A percentile compares a stretch with the other conserved stretches of the same genome.
Evolutionary conservation across 306 rosid species (phyloP).

Genomic region (Rosa multiflora): DNA sequence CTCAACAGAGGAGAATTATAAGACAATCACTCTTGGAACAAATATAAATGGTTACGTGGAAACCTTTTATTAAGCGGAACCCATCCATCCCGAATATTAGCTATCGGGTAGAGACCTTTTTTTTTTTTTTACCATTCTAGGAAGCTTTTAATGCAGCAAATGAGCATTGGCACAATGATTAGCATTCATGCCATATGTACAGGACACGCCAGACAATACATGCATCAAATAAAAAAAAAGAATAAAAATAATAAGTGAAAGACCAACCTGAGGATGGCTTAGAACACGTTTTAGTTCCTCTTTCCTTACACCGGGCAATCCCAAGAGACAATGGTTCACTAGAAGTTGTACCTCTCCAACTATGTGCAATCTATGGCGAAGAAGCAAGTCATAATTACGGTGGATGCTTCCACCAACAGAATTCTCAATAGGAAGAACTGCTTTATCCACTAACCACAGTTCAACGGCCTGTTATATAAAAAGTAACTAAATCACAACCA

Average conservation of each 20-base stretch:
- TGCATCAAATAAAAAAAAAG: neutral
- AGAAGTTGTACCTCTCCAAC: constrained; percentile 80
- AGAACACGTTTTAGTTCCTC: constrained; percentile 65
- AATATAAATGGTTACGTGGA: neutral
- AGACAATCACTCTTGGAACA: neutral
- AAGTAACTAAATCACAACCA: constrained; percentile 19
- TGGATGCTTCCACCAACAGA: constrained; percentile 87
- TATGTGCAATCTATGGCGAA: constrained; percentile 84
- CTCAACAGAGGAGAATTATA: neutral
- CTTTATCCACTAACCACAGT: constrained; percentile 83
- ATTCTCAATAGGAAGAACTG: constrained; percentile 92
- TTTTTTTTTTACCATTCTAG: neutral
- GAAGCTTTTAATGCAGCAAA: neutral
- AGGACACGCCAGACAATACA: constrained; percentile 15
- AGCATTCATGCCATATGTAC: constrained; percentile 15
- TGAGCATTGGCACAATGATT: neutral
- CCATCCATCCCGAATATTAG: neutral
- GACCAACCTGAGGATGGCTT: constrained; percentile 87
- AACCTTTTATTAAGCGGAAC: neutral
- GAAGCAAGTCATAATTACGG: constrained; percentile 90
- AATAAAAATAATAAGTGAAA: constrained; percentile 17
- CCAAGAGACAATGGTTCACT: constrained; percentile 84
- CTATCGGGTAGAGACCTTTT: neutral
- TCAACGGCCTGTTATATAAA: constrained; percentile 77
- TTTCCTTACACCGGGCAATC: constrained; percentile 67